Base-by-base conservation (phyloP, 345 rosid genomes). In the Aquilaria sinensis region DNA sequence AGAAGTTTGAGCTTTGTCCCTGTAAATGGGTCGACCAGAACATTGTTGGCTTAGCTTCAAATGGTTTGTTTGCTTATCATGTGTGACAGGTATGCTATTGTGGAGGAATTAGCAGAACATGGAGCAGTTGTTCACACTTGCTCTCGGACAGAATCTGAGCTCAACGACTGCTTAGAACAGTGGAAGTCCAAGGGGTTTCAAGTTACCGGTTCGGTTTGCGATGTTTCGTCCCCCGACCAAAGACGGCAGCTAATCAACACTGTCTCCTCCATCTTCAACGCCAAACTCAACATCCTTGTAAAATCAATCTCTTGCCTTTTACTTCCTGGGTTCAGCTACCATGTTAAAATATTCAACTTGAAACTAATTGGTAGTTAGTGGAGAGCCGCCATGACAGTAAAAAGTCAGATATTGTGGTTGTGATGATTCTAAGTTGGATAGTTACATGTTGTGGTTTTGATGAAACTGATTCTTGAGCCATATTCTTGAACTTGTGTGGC, bases 91-190 rank as follows among this genome's bases (percentile, higher is more conserved):
- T 80, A 82, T 52, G 96, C 96, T 23, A 60, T 85, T 54, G 97
- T 87, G 74, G 85, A 82, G 74, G 97, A 90, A 61, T 64, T 90
- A 54, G 79, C 64, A 23, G 81, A 79, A 46, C 77, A 85, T 62
- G 97, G 92, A 58, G 95, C 97, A 51, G 65, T 66, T 64, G 86
- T 90, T 54, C 86, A 88, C 67, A 85, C 90, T 2, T 90, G 96
- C 64, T 78, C 83, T 53, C 77, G 96, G 56, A 80, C 78, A 52
- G 80, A 65, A 67, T 66, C 34, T 11, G 89, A 87, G 79, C 80
- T 87, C 0, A 64, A 70, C 1, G 47, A 69, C 3, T 69, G 79
- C 72, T 53, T 90, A 68, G 49, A 68, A 33, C 85, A 78, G 5
- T 88, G 83, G 92, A 67, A n/a, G 41, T 69, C 30, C 47, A 47